Conservation (phyloP, 257 asterid genomes). For the Nicotiana noctiflora region DNA sequence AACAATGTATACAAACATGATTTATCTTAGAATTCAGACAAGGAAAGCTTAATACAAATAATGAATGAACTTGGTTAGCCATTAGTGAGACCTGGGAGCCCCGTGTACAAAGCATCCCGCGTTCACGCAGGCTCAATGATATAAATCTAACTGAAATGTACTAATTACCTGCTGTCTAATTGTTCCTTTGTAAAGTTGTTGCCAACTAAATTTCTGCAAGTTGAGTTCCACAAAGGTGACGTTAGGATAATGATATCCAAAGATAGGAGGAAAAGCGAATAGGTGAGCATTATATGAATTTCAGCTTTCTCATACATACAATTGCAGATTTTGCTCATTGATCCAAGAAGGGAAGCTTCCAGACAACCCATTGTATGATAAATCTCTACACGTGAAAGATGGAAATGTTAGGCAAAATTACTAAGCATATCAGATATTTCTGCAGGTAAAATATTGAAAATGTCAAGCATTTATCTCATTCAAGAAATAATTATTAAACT, state of each 20-base stretch:
- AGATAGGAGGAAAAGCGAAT: not conserved
- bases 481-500: too few relatives aligned
- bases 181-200: constrained; percentile 49
- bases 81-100: too few relatives aligned
- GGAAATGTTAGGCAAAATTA: not conserved
- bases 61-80: too few relatives aligned
- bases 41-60: too few relatives aligned
- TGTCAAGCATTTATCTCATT: not conserved
- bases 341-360: constrained; percentile 80
- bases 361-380: constrained; percentile 64
- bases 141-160: not conserved
- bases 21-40: too few relatives aligned
- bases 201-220: constrained; percentile 60
- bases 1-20: too few relatives aligned
- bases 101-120: too few relatives aligned
- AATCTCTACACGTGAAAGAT: constrained; percentile 38
- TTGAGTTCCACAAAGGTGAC: not conserved
- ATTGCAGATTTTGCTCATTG: constrained; percentile 31
- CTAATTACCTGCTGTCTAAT: constrained; percentile 44
- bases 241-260: not conserved
- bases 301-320: constrained; percentile 32
- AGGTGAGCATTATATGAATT: not conserved
- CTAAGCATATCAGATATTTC: not conserved
- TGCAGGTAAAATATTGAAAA: not conserved
- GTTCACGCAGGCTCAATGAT: not conserved